Conservation (phyloP, 768 basidiomycete species). For the Psilocybe tampanensis region DNA sequence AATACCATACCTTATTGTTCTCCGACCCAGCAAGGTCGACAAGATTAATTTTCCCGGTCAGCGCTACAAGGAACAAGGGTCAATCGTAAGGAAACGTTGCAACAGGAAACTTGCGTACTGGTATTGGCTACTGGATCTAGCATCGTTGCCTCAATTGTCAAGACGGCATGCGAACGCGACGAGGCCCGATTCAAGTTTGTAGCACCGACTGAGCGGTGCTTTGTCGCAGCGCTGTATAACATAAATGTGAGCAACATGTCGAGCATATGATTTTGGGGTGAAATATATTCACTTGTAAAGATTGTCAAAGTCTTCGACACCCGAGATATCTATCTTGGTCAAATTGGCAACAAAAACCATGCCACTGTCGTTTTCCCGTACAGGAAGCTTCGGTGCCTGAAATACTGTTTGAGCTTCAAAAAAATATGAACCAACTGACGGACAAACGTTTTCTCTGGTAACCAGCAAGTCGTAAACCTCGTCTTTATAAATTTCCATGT, state of each 20-base stretch:
- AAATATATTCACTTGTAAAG: slow-evolving; percentile 43
- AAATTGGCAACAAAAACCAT: slow-evolving; percentile 60
- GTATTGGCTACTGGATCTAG: slow-evolving; percentile 52
- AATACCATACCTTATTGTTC: slow-evolving; percentile 77
- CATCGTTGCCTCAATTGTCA: slow-evolving; percentile 72
- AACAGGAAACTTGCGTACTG: slow-evolving; percentile 39
- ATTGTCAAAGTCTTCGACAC: slow-evolving; percentile 45
- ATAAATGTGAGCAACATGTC: background rate
- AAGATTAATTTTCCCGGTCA: slow-evolving; percentile 79
- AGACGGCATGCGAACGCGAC: slow-evolving; percentile 87
- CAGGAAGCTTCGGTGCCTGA: slow-evolving; percentile 54
- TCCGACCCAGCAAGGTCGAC: slow-evolving; percentile 92
- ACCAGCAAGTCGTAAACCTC: slow-evolving; percentile 89
- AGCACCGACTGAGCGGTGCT: slow-evolving; percentile 81
- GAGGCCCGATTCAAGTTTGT: slow-evolving; percentile 85
- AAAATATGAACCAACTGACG: background rate
- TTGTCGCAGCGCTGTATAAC: slow-evolving; percentile 63
- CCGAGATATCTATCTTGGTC: slow-evolving; percentile 40
- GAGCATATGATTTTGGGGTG: background rate
- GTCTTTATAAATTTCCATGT: slow-evolving; percentile 93
- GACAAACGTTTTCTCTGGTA: slow-evolving; percentile 62
- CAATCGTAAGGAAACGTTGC: background rate
- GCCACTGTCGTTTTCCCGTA: slow-evolving; percentile 54
- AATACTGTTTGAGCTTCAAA: slow-evolving; percentile 2
- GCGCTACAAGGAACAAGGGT: slow-evolving; percentile 37